These are phyloP conservation scores for Verticillium nonalfalfae DNA, from an alignment of 2,329 filamentous ascomycete genomes.

Conservation along the genomic window DNA sequence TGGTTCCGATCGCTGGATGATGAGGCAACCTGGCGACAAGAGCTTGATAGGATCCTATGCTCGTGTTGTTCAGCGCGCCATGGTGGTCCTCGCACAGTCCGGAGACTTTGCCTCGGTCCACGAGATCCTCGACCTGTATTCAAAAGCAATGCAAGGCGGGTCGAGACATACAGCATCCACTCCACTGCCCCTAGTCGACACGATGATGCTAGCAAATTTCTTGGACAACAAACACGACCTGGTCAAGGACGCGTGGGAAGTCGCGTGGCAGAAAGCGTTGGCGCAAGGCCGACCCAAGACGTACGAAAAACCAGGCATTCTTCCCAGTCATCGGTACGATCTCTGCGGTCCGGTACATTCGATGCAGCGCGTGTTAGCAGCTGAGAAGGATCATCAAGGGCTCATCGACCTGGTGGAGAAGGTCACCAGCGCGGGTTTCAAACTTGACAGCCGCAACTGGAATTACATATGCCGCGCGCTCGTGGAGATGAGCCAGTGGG, in stretches of 20 bases:
- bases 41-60: slow-evolving; percentile 4
- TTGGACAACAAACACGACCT: slow-evolving; percentile 49
- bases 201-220: slow-evolving; percentile 63
- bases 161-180: slow-evolving; percentile 23
- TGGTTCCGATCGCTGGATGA: background rate
- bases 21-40: background rate
- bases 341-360: slow-evolving; percentile 41
- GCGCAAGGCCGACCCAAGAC: slow-evolving; percentile 29
- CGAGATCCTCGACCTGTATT: slow-evolving; percentile 50
- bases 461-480: slow-evolving; percentile 69
- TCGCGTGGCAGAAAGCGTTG: slow-evolving; percentile 48
- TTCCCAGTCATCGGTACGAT: slow-evolving; percentile 45
- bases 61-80: slow-evolving; percentile 13
- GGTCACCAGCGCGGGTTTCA: slow-evolving; percentile 63
- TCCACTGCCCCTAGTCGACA: slow-evolving; percentile 50
- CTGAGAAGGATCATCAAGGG: slow-evolving; percentile 32
- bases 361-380: slow-evolving; percentile 38
- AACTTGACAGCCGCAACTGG: slow-evolving; percentile 72
- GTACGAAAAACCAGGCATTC: slow-evolving; percentile 18
- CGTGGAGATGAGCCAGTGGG: slow-evolving; percentile 48
- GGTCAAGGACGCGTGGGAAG: slow-evolving; percentile 61
- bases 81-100: slow-evolving; percentile 25
- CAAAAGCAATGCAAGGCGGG: slow-evolving; percentile 28
- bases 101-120: slow-evolving; percentile 46
- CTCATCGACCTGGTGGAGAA: slow-evolving; percentile 45